Percentiles rank a stretch among this genome's conserved stretches.
These are phyloP conservation scores for Jasminum sambac DNA, from an alignment of 257 asterid genomes.

Conservation along the genomic window DNA sequence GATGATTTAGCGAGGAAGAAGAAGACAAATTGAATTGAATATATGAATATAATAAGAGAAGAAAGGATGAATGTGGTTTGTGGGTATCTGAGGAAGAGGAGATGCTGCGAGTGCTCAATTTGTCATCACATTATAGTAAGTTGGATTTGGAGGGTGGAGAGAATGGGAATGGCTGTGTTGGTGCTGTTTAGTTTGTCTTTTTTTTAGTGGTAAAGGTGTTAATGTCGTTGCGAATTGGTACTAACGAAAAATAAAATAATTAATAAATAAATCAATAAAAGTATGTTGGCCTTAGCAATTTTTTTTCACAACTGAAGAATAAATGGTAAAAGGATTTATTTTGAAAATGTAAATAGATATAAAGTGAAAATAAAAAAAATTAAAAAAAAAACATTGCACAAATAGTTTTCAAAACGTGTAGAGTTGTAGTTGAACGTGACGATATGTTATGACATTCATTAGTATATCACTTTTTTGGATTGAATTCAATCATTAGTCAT, in stretches of 20 bases:
- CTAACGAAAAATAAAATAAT: neutral
- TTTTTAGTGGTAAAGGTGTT: neutral
- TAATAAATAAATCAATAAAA: neutral
- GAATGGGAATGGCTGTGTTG: neutral
- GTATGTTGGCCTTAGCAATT: too few species aligned
- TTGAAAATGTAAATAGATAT: too few species aligned
- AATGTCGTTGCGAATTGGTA: conserved; percentile 3
- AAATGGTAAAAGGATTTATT: too few species aligned
- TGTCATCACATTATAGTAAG: conserved; percentile 32
- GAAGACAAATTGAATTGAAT: too few species aligned
- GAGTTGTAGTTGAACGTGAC: too few species aligned
- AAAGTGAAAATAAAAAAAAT: too few species aligned
- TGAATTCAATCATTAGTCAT: too few species aligned
- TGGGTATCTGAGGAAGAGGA: conserved; percentile 32
- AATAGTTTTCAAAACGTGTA: too few species aligned
- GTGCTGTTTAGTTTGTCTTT: neutral
- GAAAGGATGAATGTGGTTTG: neutral
- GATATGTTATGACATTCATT: too few species aligned
- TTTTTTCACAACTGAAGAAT: too few species aligned
- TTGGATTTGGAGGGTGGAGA: neutral
- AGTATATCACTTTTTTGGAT: too few species aligned
- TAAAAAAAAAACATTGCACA: too few species aligned
- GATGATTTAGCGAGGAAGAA: conserved; percentile 7
- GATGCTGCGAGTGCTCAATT: conserved; percentile 31
- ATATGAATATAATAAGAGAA: neutral